These are phyloP conservation scores for Pseudogymnoascus sp. DNA, from an alignment of 2,329 filamentous ascomycete species.

Conservation along the genomic window DNA sequence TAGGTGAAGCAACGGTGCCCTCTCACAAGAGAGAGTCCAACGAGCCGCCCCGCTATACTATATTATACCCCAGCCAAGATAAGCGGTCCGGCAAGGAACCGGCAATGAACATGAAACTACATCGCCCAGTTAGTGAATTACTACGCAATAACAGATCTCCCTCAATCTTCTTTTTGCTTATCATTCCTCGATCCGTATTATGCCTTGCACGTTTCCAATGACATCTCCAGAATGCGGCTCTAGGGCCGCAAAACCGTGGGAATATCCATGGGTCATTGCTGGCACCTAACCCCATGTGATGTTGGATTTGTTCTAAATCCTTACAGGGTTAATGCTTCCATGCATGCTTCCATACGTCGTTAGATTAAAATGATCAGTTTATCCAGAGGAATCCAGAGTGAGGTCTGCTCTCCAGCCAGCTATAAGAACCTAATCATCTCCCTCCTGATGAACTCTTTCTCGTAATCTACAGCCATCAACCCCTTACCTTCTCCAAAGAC, in stretches of 20 bases:
- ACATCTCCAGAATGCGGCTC: not conserved
- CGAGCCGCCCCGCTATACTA: not conserved
- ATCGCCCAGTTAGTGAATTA: not conserved
- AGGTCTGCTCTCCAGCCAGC: not conserved
- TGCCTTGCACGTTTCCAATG: not conserved
- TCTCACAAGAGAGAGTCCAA: not conserved
- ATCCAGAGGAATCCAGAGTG: not conserved
- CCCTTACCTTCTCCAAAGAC: not conserved
- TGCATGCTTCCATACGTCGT: not conserved
- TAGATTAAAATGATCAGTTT: not conserved
- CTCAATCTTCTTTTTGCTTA: not conserved
- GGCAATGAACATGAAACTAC: constrained; percentile 7
- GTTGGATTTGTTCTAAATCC: not conserved
- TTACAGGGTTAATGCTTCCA: not conserved
- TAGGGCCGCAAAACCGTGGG: constrained; percentile 2
- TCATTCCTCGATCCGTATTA: not conserved
- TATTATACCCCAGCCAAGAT: not conserved
- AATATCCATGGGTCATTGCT: not conserved
- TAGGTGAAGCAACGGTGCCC: not conserved
- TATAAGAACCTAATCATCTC: not conserved
- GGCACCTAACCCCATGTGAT: not conserved
- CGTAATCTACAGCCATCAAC: not conserved
- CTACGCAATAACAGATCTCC: not conserved
- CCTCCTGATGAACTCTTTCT: not conserved
- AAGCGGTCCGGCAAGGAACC: not conserved